A percentile compares a stretch with the other conserved stretches of the same genome.
Conservation (phyloP, 352 stramenopile species). For the Phytophthora crassamura region DNA sequence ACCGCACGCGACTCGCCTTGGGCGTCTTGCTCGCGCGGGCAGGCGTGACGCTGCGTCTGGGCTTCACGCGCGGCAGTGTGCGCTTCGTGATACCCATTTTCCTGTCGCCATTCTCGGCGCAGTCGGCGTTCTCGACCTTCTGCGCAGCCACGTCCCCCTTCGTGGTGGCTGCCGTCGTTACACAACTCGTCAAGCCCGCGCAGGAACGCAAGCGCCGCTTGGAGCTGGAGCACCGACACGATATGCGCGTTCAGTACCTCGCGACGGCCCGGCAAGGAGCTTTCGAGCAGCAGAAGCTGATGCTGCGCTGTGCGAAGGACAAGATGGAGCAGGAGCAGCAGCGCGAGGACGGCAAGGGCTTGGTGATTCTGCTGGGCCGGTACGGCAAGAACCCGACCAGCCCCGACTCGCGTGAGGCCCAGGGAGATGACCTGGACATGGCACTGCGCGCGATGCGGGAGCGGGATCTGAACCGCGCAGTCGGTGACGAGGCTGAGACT, state of each 20-base stretch:
- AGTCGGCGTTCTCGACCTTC: slow-evolving; percentile 79
- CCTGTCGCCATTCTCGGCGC: slow-evolving; percentile 71
- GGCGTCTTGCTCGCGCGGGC: slow-evolving; percentile 62
- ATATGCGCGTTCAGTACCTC: slow-evolving; percentile 66
- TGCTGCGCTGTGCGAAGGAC: slow-evolving; percentile 66
- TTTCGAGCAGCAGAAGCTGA: slow-evolving; percentile 78
- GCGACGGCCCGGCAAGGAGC: slow-evolving; percentile 55
- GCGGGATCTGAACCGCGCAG: slow-evolving; percentile 31
- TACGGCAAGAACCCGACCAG: slow-evolving; percentile 81
- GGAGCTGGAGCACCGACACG: slow-evolving; percentile 51
- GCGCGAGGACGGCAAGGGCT: slow-evolving; percentile 49
- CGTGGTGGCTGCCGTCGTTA: slow-evolving; percentile 65
- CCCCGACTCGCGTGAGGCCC: slow-evolving; percentile 42
- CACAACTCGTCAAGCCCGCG: slow-evolving; percentile 72
- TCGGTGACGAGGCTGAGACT: slow-evolving; percentile 27
- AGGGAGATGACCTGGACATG: slow-evolving; percentile 24
- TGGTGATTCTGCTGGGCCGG: slow-evolving; percentile 79
- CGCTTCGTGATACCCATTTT: slow-evolving; percentile 88
- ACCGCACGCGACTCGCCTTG: slow-evolving; percentile 62
- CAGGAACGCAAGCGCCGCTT: slow-evolving; percentile 64
- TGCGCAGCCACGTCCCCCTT: slow-evolving; percentile 76
- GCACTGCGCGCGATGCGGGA: slow-evolving; percentile 23
- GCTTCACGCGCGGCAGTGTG: slow-evolving; percentile 81
- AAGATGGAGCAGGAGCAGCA: slow-evolving; percentile 61
- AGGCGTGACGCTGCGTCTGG: slow-evolving; percentile 70